Percentiles rank a stretch among this genome's conserved stretches.
These are phyloP conservation scores for Alternaria sp. DNA, from an alignment of 2,329 filamentous ascomycete species.

Conservation along the genomic window DNA sequence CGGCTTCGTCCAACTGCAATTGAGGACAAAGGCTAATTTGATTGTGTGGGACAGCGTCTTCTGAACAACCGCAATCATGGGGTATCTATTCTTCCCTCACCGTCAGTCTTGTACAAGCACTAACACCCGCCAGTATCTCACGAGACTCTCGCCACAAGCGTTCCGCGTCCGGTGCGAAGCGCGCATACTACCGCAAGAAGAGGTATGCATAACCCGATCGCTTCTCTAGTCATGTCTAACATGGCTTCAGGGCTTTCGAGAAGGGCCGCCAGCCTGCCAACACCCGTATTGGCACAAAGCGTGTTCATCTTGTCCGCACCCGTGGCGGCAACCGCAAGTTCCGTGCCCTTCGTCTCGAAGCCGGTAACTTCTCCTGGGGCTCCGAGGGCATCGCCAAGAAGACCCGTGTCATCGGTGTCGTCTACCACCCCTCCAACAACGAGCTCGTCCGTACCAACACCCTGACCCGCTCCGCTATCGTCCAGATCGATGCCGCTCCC, in stretches of 20 bases:
- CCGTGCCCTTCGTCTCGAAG: slow-evolving; percentile 97
- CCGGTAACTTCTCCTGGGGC: slow-evolving; percentile 99
- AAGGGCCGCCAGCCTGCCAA: slow-evolving; percentile 98
- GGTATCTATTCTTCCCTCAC: slow-evolving; percentile 50
- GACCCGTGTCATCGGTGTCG: slow-evolving; percentile 97
- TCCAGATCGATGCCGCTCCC: slow-evolving; percentile 97
- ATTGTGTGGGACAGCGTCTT: slow-evolving; percentile 45
- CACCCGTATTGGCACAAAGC: slow-evolving; percentile 98
- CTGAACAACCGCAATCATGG: slow-evolving; percentile 62
- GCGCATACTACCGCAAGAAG: slow-evolving; percentile 67
- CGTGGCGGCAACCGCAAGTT: slow-evolving; percentile 99
- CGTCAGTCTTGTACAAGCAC: slow-evolving; percentile 27
- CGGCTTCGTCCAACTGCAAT: slow-evolving; percentile 15
- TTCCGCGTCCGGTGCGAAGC: slow-evolving; percentile 96
- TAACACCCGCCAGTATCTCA: slow-evolving; percentile 78
- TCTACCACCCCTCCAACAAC: slow-evolving; percentile 99
- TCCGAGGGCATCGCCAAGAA: slow-evolving; percentile 98
- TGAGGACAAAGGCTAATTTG: slow-evolving; percentile 38
- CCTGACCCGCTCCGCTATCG: slow-evolving; percentile 97
- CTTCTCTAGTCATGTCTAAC: slow-evolving; percentile 71
- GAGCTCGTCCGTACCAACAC: slow-evolving; percentile 99
- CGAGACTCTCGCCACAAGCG: slow-evolving; percentile 99
- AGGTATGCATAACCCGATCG: slow-evolving; percentile 66
- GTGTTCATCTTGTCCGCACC: slow-evolving; percentile 95
- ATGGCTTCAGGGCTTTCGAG: slow-evolving; percentile 96